phyloP scores from a whole-genome alignment of 257 asterid species.

The Plantago major region DNA sequence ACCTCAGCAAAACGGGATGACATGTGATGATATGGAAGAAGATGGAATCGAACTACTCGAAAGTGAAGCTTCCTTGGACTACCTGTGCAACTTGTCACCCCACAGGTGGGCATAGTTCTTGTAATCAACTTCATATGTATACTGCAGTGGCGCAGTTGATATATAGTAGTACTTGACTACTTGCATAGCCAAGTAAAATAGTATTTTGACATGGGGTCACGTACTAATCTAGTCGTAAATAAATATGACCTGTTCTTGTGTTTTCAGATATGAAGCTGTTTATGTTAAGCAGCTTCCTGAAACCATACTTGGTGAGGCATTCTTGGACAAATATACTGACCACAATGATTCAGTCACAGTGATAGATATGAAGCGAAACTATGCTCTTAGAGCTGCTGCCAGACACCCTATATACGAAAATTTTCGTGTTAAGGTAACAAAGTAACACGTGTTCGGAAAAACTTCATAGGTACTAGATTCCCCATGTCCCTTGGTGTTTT shows the following conservation, averaged over 20 bases:
- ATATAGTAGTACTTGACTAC: too few species aligned
- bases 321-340: constrained; percentile 63
- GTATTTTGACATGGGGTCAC: not conserved
- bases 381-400: constrained; percentile 86
- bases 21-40: constrained; percentile 77
- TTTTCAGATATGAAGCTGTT: constrained; percentile 79
- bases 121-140: not conserved
- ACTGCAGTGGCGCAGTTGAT: too few species aligned
- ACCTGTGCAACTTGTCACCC: constrained; percentile 87
- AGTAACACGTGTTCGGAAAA: not conserved
- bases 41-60: constrained; percentile 74
- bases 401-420: constrained; percentile 92
- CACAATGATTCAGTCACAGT: constrained; percentile 83
- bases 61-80: constrained; percentile 78
- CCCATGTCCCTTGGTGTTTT: not conserved
- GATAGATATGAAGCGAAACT: constrained; percentile 62
- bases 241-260: not conserved
- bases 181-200: too few species aligned
- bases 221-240: too few species aligned
- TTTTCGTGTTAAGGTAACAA: constrained; percentile 77
- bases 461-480: not conserved
- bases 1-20: constrained; percentile 50
- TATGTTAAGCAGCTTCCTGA: constrained; percentile 74
- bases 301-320: constrained; percentile 62
- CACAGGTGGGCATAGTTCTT: constrained; percentile 55